Evolutionary conservation across 2,329 filamentous ascomycete genomes (phyloP).

Genomic region (Pseudogymnoascus sp.): DNA sequence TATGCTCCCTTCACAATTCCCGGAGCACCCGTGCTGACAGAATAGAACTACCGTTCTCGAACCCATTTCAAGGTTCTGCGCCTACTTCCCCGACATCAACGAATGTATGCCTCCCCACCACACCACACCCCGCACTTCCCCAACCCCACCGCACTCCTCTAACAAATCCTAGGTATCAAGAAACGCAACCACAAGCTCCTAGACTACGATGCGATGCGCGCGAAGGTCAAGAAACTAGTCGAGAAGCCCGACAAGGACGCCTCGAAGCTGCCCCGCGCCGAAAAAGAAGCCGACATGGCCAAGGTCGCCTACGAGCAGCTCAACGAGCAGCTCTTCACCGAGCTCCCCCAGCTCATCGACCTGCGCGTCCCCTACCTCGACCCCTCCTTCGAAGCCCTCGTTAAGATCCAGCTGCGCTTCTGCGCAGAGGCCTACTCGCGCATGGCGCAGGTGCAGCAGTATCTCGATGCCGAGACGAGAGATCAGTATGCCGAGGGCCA

Average conservation of each 20-base stretch:
- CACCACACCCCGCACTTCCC: background rate
- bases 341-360: slow-evolving; percentile 93
- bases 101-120: slow-evolving; percentile 55
- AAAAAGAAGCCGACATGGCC: slow-evolving; percentile 94
- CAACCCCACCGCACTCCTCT: background rate
- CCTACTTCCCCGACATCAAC: slow-evolving; percentile 98
- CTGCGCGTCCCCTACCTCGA: slow-evolving; percentile 94
- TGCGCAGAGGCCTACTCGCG: slow-evolving; percentile 95
- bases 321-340: slow-evolving; percentile 89
- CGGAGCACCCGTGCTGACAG: background rate
- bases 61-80: slow-evolving; percentile 90
- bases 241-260: slow-evolving; percentile 99
- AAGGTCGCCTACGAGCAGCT: slow-evolving; percentile 90
- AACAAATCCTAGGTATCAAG: slow-evolving; percentile 66
- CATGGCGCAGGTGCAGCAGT: slow-evolving; percentile 99
- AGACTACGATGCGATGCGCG: slow-evolving; percentile 92
- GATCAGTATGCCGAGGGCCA: slow-evolving; percentile 94
- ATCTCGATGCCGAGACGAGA: slow-evolving; percentile 87
- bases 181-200: slow-evolving; percentile 98
- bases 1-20: slow-evolving; percentile 28
- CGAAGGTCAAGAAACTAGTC: slow-evolving; percentile 91
- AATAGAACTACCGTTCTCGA: slow-evolving; percentile 81
- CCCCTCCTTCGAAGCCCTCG: slow-evolving; percentile 91
- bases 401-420: slow-evolving; percentile 97
- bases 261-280: slow-evolving; percentile 87